These are phyloP conservation scores for Penicillium psychrofluorescens DNA, from an alignment of 495 filamentous ascomycete species.

Conservation along the genomic window DNA sequence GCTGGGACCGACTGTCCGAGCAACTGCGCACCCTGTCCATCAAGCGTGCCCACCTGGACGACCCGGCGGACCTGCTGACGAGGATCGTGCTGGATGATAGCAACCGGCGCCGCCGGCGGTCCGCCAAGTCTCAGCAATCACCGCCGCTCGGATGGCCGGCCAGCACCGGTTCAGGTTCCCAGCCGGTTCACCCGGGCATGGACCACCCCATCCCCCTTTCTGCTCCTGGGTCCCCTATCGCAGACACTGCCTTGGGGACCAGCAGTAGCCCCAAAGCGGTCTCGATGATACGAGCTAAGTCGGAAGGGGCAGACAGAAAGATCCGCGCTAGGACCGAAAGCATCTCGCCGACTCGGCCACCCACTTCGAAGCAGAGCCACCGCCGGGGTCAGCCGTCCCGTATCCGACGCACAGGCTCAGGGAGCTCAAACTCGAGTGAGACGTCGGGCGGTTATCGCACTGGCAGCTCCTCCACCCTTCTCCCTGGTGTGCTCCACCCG, in stretches of 20 bases:
- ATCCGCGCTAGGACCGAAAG: constrained; percentile 56
- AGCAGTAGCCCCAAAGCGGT: constrained; percentile 38
- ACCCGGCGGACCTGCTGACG: constrained; percentile 81
- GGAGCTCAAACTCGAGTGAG: constrained; percentile 84
- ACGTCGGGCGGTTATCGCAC: constrained; percentile 59
- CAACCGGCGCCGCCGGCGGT: constrained; percentile 80
- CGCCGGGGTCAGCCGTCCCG: constrained; percentile 52
- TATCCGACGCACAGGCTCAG: constrained; percentile 78
- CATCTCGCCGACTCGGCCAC: constrained; percentile 69
- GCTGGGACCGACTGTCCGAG: constrained; percentile 90
- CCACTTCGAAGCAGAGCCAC: constrained; percentile 58
- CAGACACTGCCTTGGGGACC: constrained; percentile 34
- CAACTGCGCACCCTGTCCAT: constrained; percentile 85
- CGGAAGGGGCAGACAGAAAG: constrained; percentile 31
- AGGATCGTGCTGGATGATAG: constrained; percentile 94
- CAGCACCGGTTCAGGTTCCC: constrained; percentile 26
- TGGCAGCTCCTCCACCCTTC: constrained; percentile 67
- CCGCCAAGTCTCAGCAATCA: constrained; percentile 75
- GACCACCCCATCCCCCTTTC: constrained; percentile 46
- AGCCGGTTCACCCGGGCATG: constrained; percentile 48
- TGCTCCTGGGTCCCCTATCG: constrained; percentile 59
- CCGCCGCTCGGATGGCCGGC: constrained; percentile 55
- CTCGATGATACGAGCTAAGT: constrained; percentile 44
- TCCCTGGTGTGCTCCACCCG: constrained; percentile 57
- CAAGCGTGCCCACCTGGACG: constrained; percentile 79